phyloP scores from a whole-genome alignment of 148 eudicot species.

The Rhododendron molle region DNA sequence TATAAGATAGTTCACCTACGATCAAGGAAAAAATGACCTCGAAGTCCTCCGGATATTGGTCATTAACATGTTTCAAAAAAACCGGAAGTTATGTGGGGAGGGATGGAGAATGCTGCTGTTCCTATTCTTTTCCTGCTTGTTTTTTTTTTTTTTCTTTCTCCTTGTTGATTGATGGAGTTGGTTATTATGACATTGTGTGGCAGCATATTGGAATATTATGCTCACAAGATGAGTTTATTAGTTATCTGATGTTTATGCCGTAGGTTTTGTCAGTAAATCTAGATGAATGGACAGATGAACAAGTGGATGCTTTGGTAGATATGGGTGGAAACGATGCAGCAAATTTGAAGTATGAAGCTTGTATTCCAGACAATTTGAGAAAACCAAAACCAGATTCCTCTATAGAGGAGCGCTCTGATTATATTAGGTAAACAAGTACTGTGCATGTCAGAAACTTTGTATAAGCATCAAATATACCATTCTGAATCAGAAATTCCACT shows the following conservation, averaged over 20 bases:
- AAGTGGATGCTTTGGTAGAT: constrained; percentile 56
- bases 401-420: constrained; percentile 76
- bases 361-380: constrained; percentile 44
- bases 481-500: constrained; percentile 11
- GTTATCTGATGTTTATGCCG: constrained; percentile 7
- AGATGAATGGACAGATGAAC: constrained; percentile 91
- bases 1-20: neutral
- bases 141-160: too few relatives aligned
- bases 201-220: neutral
- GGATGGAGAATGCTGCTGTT: neutral
- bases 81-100: neutral
- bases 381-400: constrained; percentile 78
- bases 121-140: neutral
- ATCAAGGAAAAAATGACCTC: neutral
- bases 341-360: constrained; percentile 77
- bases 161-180: neutral
- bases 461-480: neutral
- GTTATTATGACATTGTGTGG: neutral
- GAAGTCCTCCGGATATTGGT: neutral
- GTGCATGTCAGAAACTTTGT: neutral
- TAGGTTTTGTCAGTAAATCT: constrained; percentile 83
- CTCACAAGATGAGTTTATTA: neutral
- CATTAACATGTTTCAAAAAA: neutral
- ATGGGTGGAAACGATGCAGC: constrained; percentile 80
- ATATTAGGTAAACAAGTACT: constrained; percentile 51